A percentile compares a stretch with the other conserved stretches of the same genome.
These are phyloP conservation scores for Coccomyxa sp. DNA, from an alignment of 139 green algal species.

Conservation along the genomic window DNA sequence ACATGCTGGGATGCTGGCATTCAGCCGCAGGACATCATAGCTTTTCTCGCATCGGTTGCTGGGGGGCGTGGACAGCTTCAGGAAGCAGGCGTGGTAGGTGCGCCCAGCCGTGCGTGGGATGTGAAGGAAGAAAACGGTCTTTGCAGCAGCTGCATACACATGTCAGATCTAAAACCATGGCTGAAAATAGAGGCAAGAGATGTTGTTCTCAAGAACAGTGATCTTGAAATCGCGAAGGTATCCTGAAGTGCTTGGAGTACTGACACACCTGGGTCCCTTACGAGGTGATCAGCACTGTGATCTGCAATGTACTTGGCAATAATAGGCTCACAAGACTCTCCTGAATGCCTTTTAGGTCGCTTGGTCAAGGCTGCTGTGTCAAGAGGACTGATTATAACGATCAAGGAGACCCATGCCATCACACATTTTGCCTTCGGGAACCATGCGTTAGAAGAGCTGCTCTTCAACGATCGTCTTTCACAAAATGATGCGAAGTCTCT, in stretches of 20 bases:
- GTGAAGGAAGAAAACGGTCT: conserved; percentile 87
- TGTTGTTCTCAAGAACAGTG: not conserved
- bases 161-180: too few species aligned
- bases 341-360: too few species aligned
- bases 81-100: conserved; percentile 80
- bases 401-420: too few species aligned
- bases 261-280: not conserved
- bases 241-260: not conserved
- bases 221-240: not conserved
- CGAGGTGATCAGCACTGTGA: not conserved
- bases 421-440: too few species aligned
- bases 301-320: not conserved
- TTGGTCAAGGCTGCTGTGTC: too few species aligned
- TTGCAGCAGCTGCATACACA: not conserved
- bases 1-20: conserved; percentile 59
- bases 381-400: too few species aligned
- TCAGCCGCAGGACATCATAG: conserved; percentile 82
- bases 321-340: not conserved
- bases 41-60: conserved; percentile 56
- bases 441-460: too few species aligned
- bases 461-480: too few species aligned
- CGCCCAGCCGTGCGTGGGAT: conserved; percentile 88
- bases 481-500: too few species aligned
- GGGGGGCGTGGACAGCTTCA: conserved; percentile 53
- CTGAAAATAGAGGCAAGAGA: not conserved